A percentile compares a stretch with the other conserved stretches of the same genome.
Evolutionary conservation across 352 stramenopile species (phyloP).

Genomic region (Pythium biforme): DNA sequence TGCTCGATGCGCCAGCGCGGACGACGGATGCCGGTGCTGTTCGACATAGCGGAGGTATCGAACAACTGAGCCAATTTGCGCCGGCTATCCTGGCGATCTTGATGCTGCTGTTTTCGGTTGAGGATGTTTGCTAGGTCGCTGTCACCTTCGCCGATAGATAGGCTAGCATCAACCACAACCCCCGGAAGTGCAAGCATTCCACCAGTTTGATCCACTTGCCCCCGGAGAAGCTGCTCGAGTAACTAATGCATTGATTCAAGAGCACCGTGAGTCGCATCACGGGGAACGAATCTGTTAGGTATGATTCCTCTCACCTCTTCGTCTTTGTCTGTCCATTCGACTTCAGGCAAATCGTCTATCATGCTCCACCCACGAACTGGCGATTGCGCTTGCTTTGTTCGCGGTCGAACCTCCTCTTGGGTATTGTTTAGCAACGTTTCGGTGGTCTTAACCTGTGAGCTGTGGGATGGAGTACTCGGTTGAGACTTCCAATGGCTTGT

Average conservation of each 20-base stretch:
- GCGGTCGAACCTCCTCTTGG: not conserved
- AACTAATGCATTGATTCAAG: not conserved
- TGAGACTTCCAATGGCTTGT: too few species aligned
- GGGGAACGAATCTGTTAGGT: not conserved
- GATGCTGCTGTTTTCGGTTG: conserved; percentile 23
- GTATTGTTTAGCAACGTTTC: too few species aligned
- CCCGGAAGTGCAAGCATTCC: not conserved
- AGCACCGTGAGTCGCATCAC: not conserved
- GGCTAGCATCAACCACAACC: not conserved
- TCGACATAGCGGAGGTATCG: conserved; percentile 21
- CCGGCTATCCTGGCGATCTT: conserved; percentile 39
- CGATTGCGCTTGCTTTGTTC: not conserved
- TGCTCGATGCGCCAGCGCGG: conserved; percentile 52
- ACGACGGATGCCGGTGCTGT: conserved; percentile 26
- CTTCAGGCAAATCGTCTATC: conserved; percentile 28
- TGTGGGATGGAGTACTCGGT: too few species aligned
- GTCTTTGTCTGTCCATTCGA: conserved; percentile 60
- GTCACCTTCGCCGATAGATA: not conserved
- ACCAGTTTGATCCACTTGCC: not conserved
- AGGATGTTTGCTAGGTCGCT: not conserved
- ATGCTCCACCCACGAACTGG: not conserved
- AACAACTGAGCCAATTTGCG: conserved; percentile 44
- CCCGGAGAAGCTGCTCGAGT: not conserved
- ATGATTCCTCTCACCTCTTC: conserved; percentile 34
- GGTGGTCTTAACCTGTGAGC: not conserved